These are phyloP conservation scores for Bipolaris bicolor DNA, from an alignment of 2,329 filamentous ascomycete genomes.

Conservation along the genomic window DNA sequence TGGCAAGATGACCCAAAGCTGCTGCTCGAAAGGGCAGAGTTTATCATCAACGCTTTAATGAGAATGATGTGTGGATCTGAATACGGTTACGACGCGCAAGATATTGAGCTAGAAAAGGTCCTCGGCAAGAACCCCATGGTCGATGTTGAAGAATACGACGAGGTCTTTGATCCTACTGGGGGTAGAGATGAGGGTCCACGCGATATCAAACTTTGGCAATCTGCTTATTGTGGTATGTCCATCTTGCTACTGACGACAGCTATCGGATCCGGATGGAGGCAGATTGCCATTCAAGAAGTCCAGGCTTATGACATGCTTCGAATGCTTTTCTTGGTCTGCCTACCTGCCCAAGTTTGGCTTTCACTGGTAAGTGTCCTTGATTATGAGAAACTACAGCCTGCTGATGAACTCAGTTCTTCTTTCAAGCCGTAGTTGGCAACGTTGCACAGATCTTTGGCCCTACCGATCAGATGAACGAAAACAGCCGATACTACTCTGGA, in stretches of 20 bases:
- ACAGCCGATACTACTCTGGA: slow-evolving; percentile 84
- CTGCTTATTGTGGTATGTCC: slow-evolving; percentile 60
- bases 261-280: slow-evolving; percentile 63
- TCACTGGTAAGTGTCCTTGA: slow-evolving; percentile 51
- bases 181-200: slow-evolving; percentile 47
- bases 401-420: slow-evolving; percentile 39
- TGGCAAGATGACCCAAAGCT: slow-evolving; percentile 83
- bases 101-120: slow-evolving; percentile 42
- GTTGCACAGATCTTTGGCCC: slow-evolving; percentile 71
- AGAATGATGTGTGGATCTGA: slow-evolving; percentile 66
- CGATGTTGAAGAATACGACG: slow-evolving; percentile 23
- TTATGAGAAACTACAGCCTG: not conserved
- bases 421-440: slow-evolving; percentile 33
- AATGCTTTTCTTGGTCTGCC: slow-evolving; percentile 59
- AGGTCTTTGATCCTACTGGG: slow-evolving; percentile 45
- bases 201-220: slow-evolving; percentile 61
- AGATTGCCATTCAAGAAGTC: slow-evolving; percentile 61
- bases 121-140: slow-evolving; percentile 22
- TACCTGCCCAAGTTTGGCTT: slow-evolving; percentile 65
- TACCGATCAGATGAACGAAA: slow-evolving; percentile 72
- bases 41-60: slow-evolving; percentile 78
- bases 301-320: slow-evolving; percentile 62
- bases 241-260: slow-evolving; percentile 60
- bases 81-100: slow-evolving; percentile 52
- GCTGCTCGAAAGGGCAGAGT: slow-evolving; percentile 70